These are phyloP conservation scores for Diaporthe sp. DNA, from an alignment of 2,329 filamentous ascomycete species.

Conservation along the genomic window DNA sequence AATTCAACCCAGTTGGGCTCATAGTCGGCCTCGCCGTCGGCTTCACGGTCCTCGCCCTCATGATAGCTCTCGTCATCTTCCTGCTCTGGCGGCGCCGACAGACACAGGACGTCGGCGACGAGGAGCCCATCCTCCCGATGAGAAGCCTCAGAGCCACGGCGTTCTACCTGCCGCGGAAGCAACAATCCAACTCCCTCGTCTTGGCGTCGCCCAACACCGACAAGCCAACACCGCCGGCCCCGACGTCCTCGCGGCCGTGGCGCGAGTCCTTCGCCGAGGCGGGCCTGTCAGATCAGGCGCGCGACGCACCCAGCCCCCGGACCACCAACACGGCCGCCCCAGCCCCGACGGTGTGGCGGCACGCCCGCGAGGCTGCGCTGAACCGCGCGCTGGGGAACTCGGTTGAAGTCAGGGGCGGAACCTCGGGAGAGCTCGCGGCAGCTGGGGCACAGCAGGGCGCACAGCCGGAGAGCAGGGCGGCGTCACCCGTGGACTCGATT, in stretches of 20 bases:
- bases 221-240: constrained; percentile 24
- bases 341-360: constrained; percentile 19
- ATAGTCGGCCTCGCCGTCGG: constrained; percentile 24
- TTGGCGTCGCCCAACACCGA: constrained; percentile 8
- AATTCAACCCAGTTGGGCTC: constrained; percentile 20
- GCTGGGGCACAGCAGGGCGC: background rate
- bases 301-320: background rate
- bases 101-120: background rate
- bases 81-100: constrained; percentile 31
- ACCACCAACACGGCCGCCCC: background rate
- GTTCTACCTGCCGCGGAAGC: constrained; percentile 11
- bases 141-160: background rate
- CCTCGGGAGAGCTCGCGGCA: background rate
- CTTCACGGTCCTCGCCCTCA: constrained; percentile 20
- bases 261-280: constrained; percentile 16
- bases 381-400: constrained; percentile 1
- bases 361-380: background rate
- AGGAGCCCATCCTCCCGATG: constrained; percentile 10
- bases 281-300: background rate
- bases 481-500: constrained; percentile 29
- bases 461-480: background rate
- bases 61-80: constrained; percentile 26
- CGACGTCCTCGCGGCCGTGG: constrained; percentile 18
- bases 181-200: background rate
- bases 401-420: background rate